Evolutionary conservation across 306 rosid species (phyloP).

Genomic region (Purshia tridentata): DNA sequence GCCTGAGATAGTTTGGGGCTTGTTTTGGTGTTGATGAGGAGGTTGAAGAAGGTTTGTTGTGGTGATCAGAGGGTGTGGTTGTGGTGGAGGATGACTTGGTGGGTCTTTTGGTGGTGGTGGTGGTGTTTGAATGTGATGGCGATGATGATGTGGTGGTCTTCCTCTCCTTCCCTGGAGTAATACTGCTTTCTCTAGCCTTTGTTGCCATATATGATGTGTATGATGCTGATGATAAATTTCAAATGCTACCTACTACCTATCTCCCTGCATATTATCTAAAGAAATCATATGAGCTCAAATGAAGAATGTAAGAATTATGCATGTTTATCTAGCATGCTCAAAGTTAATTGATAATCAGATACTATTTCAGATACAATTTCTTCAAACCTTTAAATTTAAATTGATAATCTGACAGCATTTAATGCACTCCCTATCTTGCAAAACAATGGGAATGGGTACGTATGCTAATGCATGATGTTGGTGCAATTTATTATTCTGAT

Average conservation of each 20-base stretch:
- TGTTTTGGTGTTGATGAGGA: constrained; percentile 41
- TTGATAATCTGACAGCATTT: too few species aligned
- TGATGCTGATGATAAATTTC: not conserved
- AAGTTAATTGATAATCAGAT: too few species aligned
- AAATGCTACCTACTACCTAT: constrained; percentile 1
- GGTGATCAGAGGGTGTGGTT: constrained; percentile 6
- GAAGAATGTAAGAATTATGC: not conserved
- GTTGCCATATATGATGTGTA: constrained; percentile 55
- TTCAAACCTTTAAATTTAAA: too few species aligned
- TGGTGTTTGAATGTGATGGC: constrained; percentile 28
- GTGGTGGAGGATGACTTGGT: constrained; percentile 32
- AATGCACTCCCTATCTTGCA: too few species aligned
- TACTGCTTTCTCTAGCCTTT: constrained; percentile 40
- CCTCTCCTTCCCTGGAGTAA: constrained; percentile 53
- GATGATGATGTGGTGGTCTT: constrained; percentile 27
- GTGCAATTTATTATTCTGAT: not conserved
- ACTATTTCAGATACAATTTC: too few species aligned
- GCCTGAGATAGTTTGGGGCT: constrained; percentile 62
- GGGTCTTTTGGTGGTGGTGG: constrained; percentile 34
- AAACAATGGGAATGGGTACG: too few species aligned
- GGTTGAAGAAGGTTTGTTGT: constrained; percentile 15
- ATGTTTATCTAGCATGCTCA: too few species aligned
- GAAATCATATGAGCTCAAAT: not conserved
- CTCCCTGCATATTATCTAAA: constrained; percentile 15
- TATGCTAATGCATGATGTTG: not conserved